These are phyloP conservation scores for Alternaria metachromatica DNA, from an alignment of 2,329 filamentous ascomycete genomes.

Conservation along the genomic window DNA sequence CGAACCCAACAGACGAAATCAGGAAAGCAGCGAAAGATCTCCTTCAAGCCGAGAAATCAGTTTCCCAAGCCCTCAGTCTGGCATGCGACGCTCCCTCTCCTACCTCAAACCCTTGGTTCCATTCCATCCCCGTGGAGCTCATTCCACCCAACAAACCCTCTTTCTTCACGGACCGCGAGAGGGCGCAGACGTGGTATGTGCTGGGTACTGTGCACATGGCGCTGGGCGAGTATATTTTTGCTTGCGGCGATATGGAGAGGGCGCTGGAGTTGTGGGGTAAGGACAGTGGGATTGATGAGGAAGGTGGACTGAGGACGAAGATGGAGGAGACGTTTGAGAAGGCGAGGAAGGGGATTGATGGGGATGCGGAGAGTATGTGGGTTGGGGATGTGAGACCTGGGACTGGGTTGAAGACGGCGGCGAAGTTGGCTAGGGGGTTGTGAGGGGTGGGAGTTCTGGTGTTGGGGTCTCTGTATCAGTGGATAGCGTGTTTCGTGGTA, in stretches of 20 bases:
- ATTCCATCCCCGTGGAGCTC: slow-evolving; percentile 36
- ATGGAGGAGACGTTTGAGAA: slow-evolving; percentile 35
- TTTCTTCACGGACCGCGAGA: slow-evolving; percentile 39
- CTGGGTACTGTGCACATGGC: slow-evolving; percentile 36
- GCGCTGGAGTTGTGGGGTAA: slow-evolving; percentile 28
- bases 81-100: slow-evolving; percentile 38
- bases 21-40: slow-evolving; percentile 22
- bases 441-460: background rate
- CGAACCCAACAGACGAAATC: background rate
- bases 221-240: slow-evolving; percentile 42
- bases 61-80: slow-evolving; percentile 34
- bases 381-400: slow-evolving; percentile 34
- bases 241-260: slow-evolving; percentile 43
- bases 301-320: slow-evolving; percentile 14
- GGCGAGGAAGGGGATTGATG: slow-evolving; percentile 39
- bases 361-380: slow-evolving; percentile 33
- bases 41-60: slow-evolving; percentile 30
- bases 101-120: slow-evolving; percentile 37
- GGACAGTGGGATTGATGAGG: slow-evolving; percentile 2
- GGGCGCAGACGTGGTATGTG: slow-evolving; percentile 39
- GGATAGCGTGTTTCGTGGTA: background rate
- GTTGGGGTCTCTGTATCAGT: background rate
- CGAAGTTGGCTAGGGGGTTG: slow-evolving; percentile 17
- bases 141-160: slow-evolving; percentile 40
- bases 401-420: slow-evolving; percentile 28